Conservation (phyloP, 1,284 basidiomycete species). For the Naganishia cerealis region DNA sequence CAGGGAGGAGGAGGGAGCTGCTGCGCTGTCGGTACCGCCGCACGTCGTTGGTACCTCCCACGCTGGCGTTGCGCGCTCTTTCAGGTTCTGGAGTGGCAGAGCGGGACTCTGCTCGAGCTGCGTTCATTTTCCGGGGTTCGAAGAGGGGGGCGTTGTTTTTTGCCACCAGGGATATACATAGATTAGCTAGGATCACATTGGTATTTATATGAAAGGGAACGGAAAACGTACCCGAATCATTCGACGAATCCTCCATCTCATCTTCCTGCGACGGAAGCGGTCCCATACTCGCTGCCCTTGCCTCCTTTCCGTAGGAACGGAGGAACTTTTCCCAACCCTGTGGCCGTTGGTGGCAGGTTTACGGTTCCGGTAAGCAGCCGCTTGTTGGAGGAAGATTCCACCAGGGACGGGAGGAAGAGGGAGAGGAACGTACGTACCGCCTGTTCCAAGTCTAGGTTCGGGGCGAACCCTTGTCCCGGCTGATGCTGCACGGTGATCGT, state of each 20-base stretch:
- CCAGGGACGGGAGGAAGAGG: neutral
- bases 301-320: conserved; percentile 8
- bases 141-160: too few species aligned
- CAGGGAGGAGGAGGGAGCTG: conserved; percentile 8
- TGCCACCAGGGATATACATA: too few species aligned
- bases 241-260: neutral
- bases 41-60: neutral
- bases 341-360: neutral
- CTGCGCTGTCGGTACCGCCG: conserved; percentile 13
- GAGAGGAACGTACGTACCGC: neutral
- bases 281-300: neutral
- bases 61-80: conserved; percentile 13
- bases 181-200: too few species aligned
- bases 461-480: conserved; percentile 26
- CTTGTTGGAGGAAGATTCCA: neutral
- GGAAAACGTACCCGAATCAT: conserved; percentile 13
- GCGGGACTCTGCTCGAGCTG: conserved; percentile 19
- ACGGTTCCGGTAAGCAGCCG: neutral
- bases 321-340: conserved; percentile 24
- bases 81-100: conserved; percentile 12
- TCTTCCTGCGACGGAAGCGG: conserved; percentile 7
- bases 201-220: neutral
- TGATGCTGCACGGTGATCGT: conserved; percentile 24
- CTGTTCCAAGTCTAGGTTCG: conserved; percentile 19
- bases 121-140: too few species aligned